A percentile compares a stretch with the other conserved stretches of the same genome.
Evolutionary conservation across 2,329 filamentous ascomycete genomes (phyloP).

Genomic region (Fusarium sp.): DNA sequence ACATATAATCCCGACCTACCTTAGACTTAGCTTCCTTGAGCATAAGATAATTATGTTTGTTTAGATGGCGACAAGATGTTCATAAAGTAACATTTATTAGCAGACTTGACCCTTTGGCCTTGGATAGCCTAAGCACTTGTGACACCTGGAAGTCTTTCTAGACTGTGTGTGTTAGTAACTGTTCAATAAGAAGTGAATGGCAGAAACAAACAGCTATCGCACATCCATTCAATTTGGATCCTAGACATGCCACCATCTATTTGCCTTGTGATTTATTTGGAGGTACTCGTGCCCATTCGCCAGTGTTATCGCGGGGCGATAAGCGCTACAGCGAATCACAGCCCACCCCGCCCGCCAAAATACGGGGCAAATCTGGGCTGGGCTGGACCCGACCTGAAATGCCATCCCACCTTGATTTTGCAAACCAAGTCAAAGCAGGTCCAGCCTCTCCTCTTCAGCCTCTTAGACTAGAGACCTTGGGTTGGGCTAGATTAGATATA

Average conservation of each 20-base stretch:
- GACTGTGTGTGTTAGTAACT: not conserved
- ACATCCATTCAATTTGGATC: not conserved
- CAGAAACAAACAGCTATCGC: not conserved
- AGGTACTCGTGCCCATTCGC: conserved; percentile 20
- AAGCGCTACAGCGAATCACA: conserved; percentile 37
- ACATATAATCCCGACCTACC: not conserved
- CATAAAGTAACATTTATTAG: not conserved
- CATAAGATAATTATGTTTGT: not conserved
- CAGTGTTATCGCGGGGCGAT: conserved; percentile 37
- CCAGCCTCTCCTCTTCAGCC: conserved; percentile 33
- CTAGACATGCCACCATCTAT: not conserved
- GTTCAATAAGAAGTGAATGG: not conserved
- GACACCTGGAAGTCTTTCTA: not conserved
- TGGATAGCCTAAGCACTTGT: not conserved
- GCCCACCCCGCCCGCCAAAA: conserved; percentile 24
- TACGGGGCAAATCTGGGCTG: conserved; percentile 25
- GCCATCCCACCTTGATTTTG: conserved; percentile 46
- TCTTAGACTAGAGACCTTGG: conserved; percentile 11
- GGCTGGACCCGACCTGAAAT: conserved; percentile 31
- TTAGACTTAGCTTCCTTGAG: not conserved
- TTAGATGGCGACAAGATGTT: not conserved
- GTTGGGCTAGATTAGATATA: conserved; percentile 14
- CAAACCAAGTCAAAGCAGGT: conserved; percentile 32
- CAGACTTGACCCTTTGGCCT: not conserved
- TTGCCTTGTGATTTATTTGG: not conserved